phyloP scores from a whole-genome alignment of 768 basidiomycete genomes.

The Tricholoma bakamatsutake region DNA sequence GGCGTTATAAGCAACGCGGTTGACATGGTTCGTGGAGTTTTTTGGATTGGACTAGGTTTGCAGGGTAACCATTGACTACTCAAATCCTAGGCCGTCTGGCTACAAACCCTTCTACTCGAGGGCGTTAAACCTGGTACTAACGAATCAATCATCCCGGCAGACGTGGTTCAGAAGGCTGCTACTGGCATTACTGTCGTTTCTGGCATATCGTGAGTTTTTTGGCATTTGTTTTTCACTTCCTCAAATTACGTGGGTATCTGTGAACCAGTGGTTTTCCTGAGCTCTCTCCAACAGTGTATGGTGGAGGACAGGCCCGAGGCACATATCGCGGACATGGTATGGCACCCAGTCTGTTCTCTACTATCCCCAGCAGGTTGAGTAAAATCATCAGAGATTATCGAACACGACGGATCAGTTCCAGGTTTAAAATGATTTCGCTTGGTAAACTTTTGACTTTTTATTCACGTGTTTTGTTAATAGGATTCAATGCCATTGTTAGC shows the following conservation, averaged over 20 bases:
- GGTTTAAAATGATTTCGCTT: neutral
- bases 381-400: slow-evolving; percentile 4
- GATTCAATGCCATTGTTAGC: slow-evolving; percentile 11
- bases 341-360: neutral
- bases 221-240: neutral
- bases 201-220: slow-evolving; percentile 4
- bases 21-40: slow-evolving; percentile 17
- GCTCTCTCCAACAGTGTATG: slow-evolving; percentile 20
- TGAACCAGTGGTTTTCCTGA: slow-evolving; percentile 16
- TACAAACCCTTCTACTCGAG: slow-evolving; percentile 18
- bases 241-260: neutral
- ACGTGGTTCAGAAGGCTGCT: slow-evolving; percentile 17
- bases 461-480: neutral
- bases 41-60: neutral
- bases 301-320: slow-evolving; percentile 19
- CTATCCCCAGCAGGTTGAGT: neutral
- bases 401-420: slow-evolving; percentile 17
- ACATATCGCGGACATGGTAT: slow-evolving; percentile 23
- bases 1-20: slow-evolving; percentile 21
- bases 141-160: slow-evolving; percentile 18
- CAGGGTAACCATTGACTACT: neutral
- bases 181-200: slow-evolving; percentile 18
- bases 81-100: slow-evolving; percentile 17
- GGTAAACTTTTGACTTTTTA: neutral
- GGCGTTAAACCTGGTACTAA: slow-evolving; percentile 23